These are phyloP conservation scores for Lasiodiplodia theobromae DNA, from an alignment of 2,329 filamentous ascomycete genomes.

Conservation along the genomic window DNA sequence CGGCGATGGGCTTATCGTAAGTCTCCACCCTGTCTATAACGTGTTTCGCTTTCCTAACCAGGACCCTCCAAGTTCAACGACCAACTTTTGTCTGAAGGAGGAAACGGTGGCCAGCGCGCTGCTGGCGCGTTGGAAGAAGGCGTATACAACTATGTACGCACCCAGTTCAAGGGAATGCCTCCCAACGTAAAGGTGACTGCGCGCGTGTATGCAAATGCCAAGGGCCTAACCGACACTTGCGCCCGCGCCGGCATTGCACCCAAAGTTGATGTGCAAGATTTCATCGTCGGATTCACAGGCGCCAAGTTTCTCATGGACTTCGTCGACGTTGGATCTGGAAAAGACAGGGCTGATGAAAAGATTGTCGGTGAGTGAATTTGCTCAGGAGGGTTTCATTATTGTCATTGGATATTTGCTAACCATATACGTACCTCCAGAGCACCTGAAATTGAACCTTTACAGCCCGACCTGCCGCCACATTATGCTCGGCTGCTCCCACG, in stretches of 20 bases:
- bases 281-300: slow-evolving; percentile 63
- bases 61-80: slow-evolving; percentile 52
- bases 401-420: slow-evolving; percentile 28
- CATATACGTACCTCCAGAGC: slow-evolving; percentile 46
- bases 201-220: slow-evolving; percentile 62
- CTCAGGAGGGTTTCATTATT: neutral
- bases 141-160: slow-evolving; percentile 53
- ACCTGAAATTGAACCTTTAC: slow-evolving; percentile 62
- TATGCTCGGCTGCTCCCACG: slow-evolving; percentile 65
- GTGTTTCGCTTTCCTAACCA: neutral
- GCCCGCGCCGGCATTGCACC: slow-evolving; percentile 54
- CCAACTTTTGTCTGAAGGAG: slow-evolving; percentile 57
- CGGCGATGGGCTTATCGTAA: slow-evolving; percentile 59
- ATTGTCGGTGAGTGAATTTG: slow-evolving; percentile 53
- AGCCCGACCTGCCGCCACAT: slow-evolving; percentile 68
- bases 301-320: slow-evolving; percentile 55
- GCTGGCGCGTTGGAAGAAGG: slow-evolving; percentile 57
- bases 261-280: slow-evolving; percentile 56
- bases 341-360: slow-evolving; percentile 57
- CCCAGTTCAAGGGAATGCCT: slow-evolving; percentile 43
- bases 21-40: neutral
- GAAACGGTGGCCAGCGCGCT: slow-evolving; percentile 60
- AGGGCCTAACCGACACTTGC: slow-evolving; percentile 58
- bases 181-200: slow-evolving; percentile 56
- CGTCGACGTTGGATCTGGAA: slow-evolving; percentile 56